Evolutionary conservation across 2,329 filamentous ascomycete genomes (phyloP).

Genomic region (Diaporthe longicolla): DNA sequence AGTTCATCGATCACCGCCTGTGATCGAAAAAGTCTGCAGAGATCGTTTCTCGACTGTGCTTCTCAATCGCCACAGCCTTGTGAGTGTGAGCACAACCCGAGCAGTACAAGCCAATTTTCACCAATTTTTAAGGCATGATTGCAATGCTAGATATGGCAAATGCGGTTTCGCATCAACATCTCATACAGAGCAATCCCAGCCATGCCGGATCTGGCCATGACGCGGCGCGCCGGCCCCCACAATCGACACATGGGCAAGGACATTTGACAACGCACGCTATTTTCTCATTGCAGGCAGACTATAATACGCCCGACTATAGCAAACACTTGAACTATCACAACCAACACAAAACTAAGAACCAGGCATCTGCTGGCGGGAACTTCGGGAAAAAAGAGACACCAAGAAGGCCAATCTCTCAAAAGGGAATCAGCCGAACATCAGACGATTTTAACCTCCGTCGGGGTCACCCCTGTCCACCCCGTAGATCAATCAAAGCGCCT

Average conservation of each 20-base stretch:
- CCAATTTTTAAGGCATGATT: too few species aligned
- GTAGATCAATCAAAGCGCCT: slow-evolving; percentile 29
- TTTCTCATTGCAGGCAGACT: neutral
- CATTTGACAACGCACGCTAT: neutral
- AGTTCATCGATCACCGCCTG: neutral
- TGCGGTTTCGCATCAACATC: neutral
- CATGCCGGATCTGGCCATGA: neutral
- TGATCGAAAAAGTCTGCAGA: slow-evolving; percentile 13
- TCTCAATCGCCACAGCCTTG: neutral
- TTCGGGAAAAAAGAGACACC: neutral
- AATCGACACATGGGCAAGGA: too few species aligned
- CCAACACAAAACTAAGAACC: neutral
- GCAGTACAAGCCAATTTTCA: too few species aligned
- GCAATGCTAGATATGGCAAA: neutral
- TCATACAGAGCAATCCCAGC: neutral
- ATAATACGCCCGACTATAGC: neutral
- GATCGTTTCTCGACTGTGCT: neutral
- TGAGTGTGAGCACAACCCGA: neutral
- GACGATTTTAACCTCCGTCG: slow-evolving; percentile 28
- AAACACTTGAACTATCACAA: neutral
- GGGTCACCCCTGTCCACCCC: slow-evolving; percentile 17
- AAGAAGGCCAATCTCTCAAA: slow-evolving; percentile 1
- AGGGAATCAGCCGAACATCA: slow-evolving; percentile 18
- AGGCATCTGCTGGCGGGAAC: slow-evolving; percentile 13
- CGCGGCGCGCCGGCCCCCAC: neutral